Percentiles rank a stretch among this genome's conserved stretches.
Conservation (phyloP, 192 early-diverging fungal genomes). For the Mortierella hygrophila region DNA sequence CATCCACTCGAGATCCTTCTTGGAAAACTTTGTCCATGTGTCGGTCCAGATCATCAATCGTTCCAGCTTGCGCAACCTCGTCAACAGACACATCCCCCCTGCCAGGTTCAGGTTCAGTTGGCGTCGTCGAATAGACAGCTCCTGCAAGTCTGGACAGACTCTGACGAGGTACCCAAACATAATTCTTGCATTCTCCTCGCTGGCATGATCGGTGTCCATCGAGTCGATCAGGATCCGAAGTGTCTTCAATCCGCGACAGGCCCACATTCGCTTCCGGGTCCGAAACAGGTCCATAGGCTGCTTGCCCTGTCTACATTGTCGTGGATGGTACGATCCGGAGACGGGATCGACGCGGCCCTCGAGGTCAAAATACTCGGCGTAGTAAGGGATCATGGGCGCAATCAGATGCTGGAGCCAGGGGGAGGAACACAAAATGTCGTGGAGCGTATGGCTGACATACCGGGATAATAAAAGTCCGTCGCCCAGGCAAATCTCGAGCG, state of each 20-base stretch:
- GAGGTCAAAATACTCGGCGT: slow-evolving; percentile 1
- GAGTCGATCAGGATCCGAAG: slow-evolving; percentile 12
- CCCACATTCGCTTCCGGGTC: slow-evolving; percentile 6
- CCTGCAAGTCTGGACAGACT: slow-evolving; percentile 4
- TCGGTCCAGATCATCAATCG: not conserved
- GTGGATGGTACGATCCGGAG: not conserved
- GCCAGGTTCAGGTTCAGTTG: slow-evolving; percentile 4
- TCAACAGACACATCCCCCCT: not conserved
- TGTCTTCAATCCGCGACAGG: slow-evolving; percentile 3
- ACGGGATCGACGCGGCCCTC: not conserved
- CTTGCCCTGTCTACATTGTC: not conserved
- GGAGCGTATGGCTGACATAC: not conserved
- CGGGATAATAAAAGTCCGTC: not conserved
- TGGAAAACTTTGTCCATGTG: not conserved
- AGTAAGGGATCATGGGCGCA: not conserved
- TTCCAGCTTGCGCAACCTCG: not conserved
- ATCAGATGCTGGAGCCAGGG: slow-evolving; percentile 7
- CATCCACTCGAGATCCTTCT: slow-evolving; percentile 3
- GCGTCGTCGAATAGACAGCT: not conserved
- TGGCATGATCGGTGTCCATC: not conserved
- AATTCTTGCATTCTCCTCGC: not conserved
- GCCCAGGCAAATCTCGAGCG: not conserved
- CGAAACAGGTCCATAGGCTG: not conserved
- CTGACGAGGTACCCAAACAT: slow-evolving; percentile 1
- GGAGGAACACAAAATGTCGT: slow-evolving; percentile 6